These are phyloP conservation scores for Fusarium sambucinum DNA, from an alignment of 2,329 filamentous ascomycete genomes.

Conservation along the genomic window DNA sequence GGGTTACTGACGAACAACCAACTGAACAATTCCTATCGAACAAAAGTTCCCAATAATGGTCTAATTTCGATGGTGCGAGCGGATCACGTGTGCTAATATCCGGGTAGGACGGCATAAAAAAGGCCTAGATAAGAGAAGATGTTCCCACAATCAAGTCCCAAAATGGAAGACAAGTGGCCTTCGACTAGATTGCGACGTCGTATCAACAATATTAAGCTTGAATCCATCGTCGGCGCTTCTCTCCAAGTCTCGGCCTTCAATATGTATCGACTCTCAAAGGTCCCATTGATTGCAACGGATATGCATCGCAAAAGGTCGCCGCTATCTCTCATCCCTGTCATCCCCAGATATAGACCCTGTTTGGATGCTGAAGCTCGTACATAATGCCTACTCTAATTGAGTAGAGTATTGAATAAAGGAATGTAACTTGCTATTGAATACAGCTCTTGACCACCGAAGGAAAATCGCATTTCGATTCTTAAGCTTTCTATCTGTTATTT, in stretches of 20 bases:
- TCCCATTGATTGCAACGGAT: neutral
- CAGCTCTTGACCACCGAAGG: neutral
- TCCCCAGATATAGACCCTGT: neutral
- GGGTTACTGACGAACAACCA: conserved; percentile 16
- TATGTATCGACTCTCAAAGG: neutral
- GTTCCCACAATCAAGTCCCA: neutral
- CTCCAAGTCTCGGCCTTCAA: conserved; percentile 1
- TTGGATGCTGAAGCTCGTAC: neutral
- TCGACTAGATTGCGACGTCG: neutral
- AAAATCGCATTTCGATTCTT: neutral
- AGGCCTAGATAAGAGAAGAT: conserved; percentile 12
- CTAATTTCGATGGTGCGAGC: conserved; percentile 5
- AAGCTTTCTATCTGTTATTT: neutral
- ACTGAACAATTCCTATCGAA: neutral
- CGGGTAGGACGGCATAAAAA: conserved; percentile 23
- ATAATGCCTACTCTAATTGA: too few relatives aligned
- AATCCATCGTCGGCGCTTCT: conserved; percentile 10
- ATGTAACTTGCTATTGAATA: neutral
- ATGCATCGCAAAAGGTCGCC: conserved; percentile 4
- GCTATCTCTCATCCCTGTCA: neutral
- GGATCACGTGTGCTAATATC: conserved; percentile 10
- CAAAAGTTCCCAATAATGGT: conserved; percentile 25
- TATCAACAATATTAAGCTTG: conserved; percentile 20
- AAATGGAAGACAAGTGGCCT: neutral
- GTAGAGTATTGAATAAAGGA: neutral